phyloP scores from a whole-genome alignment of 2,329 filamentous ascomycete species.

The Botrytis fragariae region DNA sequence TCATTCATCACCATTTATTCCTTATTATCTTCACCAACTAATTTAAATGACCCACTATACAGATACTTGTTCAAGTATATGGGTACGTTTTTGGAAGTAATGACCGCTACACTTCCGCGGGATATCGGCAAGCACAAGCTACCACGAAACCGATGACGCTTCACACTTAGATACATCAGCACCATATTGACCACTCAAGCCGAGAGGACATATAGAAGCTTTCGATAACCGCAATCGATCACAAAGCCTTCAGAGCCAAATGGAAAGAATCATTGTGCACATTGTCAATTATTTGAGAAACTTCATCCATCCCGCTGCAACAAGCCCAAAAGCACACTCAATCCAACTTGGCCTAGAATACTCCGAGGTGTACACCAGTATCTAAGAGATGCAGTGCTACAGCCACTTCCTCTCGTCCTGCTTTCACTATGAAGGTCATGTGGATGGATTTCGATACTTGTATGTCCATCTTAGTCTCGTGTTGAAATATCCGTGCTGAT shows the following conservation, averaged over 20 bases:
- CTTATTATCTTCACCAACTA: background rate
- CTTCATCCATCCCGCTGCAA: too few species aligned
- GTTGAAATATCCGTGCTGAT: background rate
- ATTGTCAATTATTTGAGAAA: background rate
- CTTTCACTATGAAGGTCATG: too few species aligned
- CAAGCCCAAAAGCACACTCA: background rate
- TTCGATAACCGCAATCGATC: background rate
- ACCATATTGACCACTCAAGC: background rate
- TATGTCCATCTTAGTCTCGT: background rate
- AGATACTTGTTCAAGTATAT: background rate
- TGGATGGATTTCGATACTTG: background rate
- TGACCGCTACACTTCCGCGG: background rate
- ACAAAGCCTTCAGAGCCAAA: background rate
- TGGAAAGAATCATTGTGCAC: background rate
- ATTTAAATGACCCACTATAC: fast-evolving
- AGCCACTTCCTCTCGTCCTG: too few species aligned
- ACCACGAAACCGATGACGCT: background rate
- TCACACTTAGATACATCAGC: background rate
- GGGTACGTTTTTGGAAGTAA: fast-evolving
- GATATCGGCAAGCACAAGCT: background rate
- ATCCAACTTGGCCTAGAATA: background rate
- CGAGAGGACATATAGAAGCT: too few species aligned
- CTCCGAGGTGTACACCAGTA: too few species aligned
- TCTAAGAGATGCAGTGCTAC: too few species aligned
- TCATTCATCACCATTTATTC: background rate